Evolutionary conservation across 2,329 filamentous ascomycete genomes (phyloP).

Genomic region (Alternaria viburni): DNA sequence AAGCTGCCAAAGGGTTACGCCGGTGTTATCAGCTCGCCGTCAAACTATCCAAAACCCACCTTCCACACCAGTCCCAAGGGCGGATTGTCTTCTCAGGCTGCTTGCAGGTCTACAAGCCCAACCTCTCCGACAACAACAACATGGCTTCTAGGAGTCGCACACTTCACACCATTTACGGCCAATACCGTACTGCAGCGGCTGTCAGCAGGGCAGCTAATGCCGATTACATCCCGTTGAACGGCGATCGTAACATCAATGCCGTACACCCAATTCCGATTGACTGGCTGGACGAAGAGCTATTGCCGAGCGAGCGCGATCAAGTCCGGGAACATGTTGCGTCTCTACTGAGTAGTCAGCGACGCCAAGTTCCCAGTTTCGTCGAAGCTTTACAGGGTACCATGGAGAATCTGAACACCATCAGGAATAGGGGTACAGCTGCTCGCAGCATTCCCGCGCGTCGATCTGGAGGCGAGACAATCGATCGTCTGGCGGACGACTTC

Average conservation of each 20-base stretch:
- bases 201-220: not conserved
- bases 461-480: not conserved
- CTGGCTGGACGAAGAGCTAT: not conserved
- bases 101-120: not conserved
- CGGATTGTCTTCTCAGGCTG: not conserved
- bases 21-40: not conserved
- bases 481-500: not conserved
- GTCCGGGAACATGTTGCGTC: not conserved
- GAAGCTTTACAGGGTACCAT: not conserved
- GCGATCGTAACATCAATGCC: not conserved
- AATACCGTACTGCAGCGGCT: not conserved
- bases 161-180: not conserved
- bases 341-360: not conserved
- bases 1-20: not conserved
- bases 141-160: fast-evolving
- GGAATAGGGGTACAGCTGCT: not conserved
- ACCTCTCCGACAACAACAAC: not conserved
- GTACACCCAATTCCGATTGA: not conserved
- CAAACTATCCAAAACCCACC: not conserved
- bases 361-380: not conserved
- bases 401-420: not conserved
- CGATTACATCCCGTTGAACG: not conserved
- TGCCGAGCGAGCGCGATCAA: not conserved
- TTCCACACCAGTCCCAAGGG: not conserved
- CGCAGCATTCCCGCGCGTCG: not conserved